Evolutionary conservation across 164 flowering plant species (phyloP), one percentile per base, ranked within the genome.

Genomic region (Berberis vulgaris): DNA sequence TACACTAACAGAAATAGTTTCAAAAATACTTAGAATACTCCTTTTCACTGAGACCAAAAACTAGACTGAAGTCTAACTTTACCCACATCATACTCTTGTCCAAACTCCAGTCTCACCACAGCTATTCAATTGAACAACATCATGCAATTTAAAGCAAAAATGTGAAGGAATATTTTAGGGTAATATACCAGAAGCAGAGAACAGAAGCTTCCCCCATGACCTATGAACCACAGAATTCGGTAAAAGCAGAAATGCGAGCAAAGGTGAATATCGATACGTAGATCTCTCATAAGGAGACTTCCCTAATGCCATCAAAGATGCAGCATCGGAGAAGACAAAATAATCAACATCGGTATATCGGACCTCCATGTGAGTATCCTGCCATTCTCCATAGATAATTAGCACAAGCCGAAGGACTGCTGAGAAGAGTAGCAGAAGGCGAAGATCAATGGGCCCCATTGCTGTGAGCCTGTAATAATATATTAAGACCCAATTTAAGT

Each of bases 301-400:
- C 42, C 91, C 88, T 0, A 83, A 78, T 5, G 80, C 86, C 81
- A 88, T 74, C n/a, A 87, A 73, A 68, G 89, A 70, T 49, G 96
- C 96, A 45, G 98, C 97, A 66, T 93, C 94, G 10, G 96, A 93
- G 67, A 93, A 92, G 12, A 92, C 98, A 60, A 86, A 60, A 72
- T 92, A 92, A 78, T 92, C 97, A 8, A 89, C 78, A 68, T 93
- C 97, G 0, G 97, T 90, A 73, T 93, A 93, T 62, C 96, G 71
- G 49, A 90, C 97, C 71, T 90, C 97, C 97, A 93, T 80, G 57
- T 88, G 95, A 57, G 76, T 67, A 59, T 90, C 98, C 77, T 90
- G 98, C 98, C 97, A 90, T 76, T 93, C 96, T 57, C 98, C 98
- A 68, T 86, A 90, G 1, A 85, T 0, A 45, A 93, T 87, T 12